Evolutionary conservation across 768 basidiomycete genomes (phyloP), one percentile per base, ranked within the genome.

Genomic region (Gloeostereum incarnatum): DNA sequence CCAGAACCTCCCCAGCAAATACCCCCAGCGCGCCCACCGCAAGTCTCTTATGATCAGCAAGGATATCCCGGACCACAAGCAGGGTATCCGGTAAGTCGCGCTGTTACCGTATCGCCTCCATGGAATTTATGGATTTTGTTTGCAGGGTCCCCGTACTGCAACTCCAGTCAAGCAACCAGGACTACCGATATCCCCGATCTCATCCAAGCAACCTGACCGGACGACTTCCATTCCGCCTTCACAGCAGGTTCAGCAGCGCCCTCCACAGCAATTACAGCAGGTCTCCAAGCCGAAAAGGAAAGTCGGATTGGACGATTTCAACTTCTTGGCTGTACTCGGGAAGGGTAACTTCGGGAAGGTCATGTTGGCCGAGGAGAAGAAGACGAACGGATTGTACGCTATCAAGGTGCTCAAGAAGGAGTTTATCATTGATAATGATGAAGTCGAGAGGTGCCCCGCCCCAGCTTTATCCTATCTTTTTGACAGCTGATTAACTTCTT

Each of bases 381-480:
- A 72, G 58, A 74, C 79, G 36, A 88, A 78, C 49, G 78, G 74
- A 36, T 61, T 98, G 40, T 98, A 86, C 55, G 96, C 96, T n/a
- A 97, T 99, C 69, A 99, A 99, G 62, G 96, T 99, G n/a, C 57
- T 99, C 57, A 99, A 99, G 73, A 99, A 99, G 57, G 96, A 98
- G 62, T 98, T 99, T 55, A 98, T 99, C 58, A 98, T 99, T 51
- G 96, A 99, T 58, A 98, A 99, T 45, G 96, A 99, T 59, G 96
- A 98, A 68, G 92, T 99, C 3, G 96, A 98, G 63, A 96, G 92
- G 94, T 94, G 22, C n/a, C n/a, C n/a, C n/a, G n/a, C n/a, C n/a
- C n/a, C n/a, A n/a, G n/a, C n/a, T 13, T 11, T 18, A 2, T 23
- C n/a, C n/a, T 34, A 6, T 20, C 20, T 3, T 2, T 10, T 3